Base-by-base conservation (phyloP, 345 rosid species). In the Melastoma malabathricum region DNA sequence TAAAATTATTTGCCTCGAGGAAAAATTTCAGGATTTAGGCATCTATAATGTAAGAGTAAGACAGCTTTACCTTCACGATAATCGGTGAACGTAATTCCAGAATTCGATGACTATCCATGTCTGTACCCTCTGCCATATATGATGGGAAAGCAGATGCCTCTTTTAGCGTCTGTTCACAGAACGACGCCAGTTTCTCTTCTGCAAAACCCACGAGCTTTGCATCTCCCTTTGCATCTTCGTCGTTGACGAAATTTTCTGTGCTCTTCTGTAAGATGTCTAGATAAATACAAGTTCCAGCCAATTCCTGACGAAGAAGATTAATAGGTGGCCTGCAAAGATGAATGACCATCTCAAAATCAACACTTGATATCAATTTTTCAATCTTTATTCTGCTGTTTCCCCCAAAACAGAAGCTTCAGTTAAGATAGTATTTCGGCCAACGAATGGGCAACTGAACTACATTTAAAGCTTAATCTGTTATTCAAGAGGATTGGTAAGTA, bases 301-400 rank as follows among this genome's bases (percentile, higher is more conserved):
- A 67, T 72, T 92, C 98, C 74, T 92, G 97, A 25, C 97, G 94
- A 60, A 92, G 81, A 69, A 92, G 92, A 72, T 87, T 92, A 61
- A 70, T 58, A 55, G 98, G 95, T 31, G 95, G 97, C 82, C 98
- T 92, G 87, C 62, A 53, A 56, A 44, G 48, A 54, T 59, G 63
- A 22, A 59, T 31, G 15, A 27, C 51, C 34, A 48, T 5, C 44
- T 17, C 31, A 13, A 46, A 25, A 46, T 57, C 13, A 44, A 17
- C 47, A 51, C 18, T 14, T 18, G 15, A 15, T 16, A 31, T 3
- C 34, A 15, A 6, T n/a, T 10, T 50, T 47, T 47, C 2, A 0
- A 2, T 27, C 27, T 25, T 15, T 34, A 41, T 50, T 29, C n/a
- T 13, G 15, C 27, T 18, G 20, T 47, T n/a, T 5, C 18, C 54